A percentile compares a stretch with the other conserved stretches of the same genome.
Evolutionary conservation across 768 basidiomycete species (phyloP).

Genomic region (Suillus occidentalis): DNA sequence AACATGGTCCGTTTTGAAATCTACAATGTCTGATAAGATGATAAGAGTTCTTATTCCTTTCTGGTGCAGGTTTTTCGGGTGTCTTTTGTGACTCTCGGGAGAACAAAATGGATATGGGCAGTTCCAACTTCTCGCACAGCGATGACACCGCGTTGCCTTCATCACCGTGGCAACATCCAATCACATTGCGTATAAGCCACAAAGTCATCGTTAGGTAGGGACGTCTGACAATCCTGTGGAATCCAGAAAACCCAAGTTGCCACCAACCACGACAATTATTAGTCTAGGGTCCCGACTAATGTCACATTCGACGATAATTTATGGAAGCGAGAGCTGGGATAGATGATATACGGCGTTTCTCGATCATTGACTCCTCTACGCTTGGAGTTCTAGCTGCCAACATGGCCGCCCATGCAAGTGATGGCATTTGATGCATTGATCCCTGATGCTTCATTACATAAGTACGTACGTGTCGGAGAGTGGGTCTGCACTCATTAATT

Average conservation of each 20-base stretch:
- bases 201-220: no score
- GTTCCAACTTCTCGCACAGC: not conserved
- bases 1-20: not conserved
- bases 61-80: not conserved
- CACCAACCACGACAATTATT: not conserved
- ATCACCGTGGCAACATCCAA: not conserved
- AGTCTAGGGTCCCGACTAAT: not conserved
- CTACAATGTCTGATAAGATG: not conserved
- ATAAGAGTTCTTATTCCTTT: not conserved
- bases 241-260: not conserved
- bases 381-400: not conserved
- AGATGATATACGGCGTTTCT: not conserved
- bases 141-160: not conserved
- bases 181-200: not conserved
- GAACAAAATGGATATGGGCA: not conserved
- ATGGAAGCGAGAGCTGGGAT: not conserved
- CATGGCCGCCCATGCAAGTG: not conserved
- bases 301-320: not conserved
- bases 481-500: not conserved
- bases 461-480: not conserved
- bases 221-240: not conserved
- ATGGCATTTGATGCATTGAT: not conserved
- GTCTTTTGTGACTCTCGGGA: not conserved
- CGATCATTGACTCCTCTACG: no score
- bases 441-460: not conserved